A percentile compares a stretch with the other conserved stretches of the same genome.
These are phyloP conservation scores for Gynandropsis gynandra DNA, from an alignment of 345 rosid genomes.

Conservation along the genomic window DNA sequence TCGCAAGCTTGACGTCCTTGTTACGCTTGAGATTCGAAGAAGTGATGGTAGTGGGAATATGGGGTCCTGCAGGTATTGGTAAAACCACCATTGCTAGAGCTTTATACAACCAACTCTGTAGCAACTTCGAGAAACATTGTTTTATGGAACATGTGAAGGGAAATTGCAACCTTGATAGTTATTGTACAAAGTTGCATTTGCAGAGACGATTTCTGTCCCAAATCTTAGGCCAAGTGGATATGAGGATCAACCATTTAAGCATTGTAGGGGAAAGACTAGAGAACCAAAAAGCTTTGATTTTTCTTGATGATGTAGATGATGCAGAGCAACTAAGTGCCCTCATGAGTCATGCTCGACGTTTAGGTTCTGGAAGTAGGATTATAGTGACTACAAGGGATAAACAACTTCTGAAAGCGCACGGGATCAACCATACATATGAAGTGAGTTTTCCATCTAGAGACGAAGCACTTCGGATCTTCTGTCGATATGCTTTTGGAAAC, in stretches of 20 bases:
- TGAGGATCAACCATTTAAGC: background rate
- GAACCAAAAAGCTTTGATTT: background rate
- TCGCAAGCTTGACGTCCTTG: background rate
- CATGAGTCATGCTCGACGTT: background rate
- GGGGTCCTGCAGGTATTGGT: background rate
- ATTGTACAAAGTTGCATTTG: background rate
- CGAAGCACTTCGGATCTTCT: constrained; percentile 6
- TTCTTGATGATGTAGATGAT: background rate
- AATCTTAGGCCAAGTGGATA: background rate
- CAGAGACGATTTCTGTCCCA: background rate
- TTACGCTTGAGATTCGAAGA: background rate
- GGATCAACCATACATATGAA: background rate
- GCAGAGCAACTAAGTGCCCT: background rate
- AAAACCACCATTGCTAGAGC: background rate
- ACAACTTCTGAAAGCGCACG: background rate
- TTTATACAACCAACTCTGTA: background rate
- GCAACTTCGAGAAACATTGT: background rate
- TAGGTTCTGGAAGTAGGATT: constrained; percentile 13
- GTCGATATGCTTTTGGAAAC: background rate
- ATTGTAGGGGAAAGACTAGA: background rate
- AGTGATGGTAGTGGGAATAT: background rate
- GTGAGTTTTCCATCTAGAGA: background rate
- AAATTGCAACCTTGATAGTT: background rate
- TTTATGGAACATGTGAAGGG: background rate
- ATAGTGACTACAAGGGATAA: background rate